Base-by-base conservation (phyloP, 2,329 filamentous ascomycete genomes). In the Microdochium trichocladiopsis region DNA sequence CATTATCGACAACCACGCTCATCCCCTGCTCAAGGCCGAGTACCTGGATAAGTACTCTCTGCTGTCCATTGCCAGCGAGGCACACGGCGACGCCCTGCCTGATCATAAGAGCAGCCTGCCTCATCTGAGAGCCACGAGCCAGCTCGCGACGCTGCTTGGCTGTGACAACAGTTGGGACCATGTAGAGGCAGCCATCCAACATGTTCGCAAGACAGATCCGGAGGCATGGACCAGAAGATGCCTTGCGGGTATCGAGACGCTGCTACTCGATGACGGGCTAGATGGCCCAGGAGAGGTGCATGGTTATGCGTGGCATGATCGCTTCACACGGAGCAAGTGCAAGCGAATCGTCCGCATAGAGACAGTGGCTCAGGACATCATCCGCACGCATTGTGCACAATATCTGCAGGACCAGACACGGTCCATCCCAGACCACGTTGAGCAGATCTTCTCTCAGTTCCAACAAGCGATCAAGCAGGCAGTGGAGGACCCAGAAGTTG, bases 271-370 rank as follows among this genome's bases (percentile, higher is more conserved):
- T 58, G 89, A 94, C 66, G 86, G 88, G 0, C 69, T 93, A 8
- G 77, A 79, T 50, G 70, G 73, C 14, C 70, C 72, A 2, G 75
- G 78, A 8, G 72, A 79, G 21, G 77, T 82, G 2, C 78, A 87
- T 58, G 65, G 74, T 0, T 88, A 82, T 58, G 62, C 70, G 4
- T 87, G 83, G 79, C 85, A 90, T 63, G 77, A 87, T 63, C 70
- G 75, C 22, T 87, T 87, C 57, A 85, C 84, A 0, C 71, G 74
- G 21, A 81, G 80, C 51, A 72, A 77, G 8, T 87, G 82, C 59
- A 88, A 83, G 66, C 80, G 87, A 24, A 90, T 95, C 51, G 83
- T 93, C 18, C 80, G 89, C 9, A 88, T 95, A 56, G 90, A 95
- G 67, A 77, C 82, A 1, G 63, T 92, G 2, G 88, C 88, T 0